These are phyloP conservation scores for Pythium periplocum DNA, from an alignment of 352 stramenopile species.

Conservation along the genomic window DNA sequence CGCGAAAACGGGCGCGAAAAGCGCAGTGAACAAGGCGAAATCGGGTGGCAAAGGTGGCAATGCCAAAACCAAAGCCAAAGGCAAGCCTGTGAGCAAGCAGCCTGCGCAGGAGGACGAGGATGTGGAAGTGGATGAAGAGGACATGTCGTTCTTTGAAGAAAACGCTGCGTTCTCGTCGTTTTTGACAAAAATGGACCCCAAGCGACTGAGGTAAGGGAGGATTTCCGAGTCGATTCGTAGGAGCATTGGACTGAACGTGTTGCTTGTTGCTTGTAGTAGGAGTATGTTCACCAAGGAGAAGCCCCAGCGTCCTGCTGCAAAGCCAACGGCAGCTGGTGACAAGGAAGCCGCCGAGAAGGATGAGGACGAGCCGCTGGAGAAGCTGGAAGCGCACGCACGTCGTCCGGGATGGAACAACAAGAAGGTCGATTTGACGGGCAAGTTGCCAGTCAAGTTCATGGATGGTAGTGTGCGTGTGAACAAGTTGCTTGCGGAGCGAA, in stretches of 20 bases:
- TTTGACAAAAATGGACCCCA: slow-evolving; percentile 73
- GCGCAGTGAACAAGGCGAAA: not conserved
- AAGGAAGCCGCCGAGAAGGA: slow-evolving; percentile 15
- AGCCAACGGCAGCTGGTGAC: slow-evolving; percentile 13
- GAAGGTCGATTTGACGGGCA: slow-evolving; percentile 56
- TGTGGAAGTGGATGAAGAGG: slow-evolving; percentile 72
- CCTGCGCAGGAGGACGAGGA: slow-evolving; percentile 37
- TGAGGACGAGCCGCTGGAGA: slow-evolving; percentile 61
- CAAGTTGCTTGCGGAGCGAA: slow-evolving; percentile 52
- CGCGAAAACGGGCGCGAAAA: not conserved
- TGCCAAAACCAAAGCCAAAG: slow-evolving; percentile 23
- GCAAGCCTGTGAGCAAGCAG: slow-evolving; percentile 34
- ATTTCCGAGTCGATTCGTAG: too few species aligned
- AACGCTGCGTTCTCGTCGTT: slow-evolving; percentile 72
- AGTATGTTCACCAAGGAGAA: slow-evolving; percentile 34
- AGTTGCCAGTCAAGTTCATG: slow-evolving; percentile 85
- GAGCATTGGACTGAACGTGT: not conserved
- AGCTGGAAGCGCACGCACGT: slow-evolving; percentile 66
- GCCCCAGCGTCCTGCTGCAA: slow-evolving; percentile 19
- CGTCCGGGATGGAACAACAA: slow-evolving; percentile 54
- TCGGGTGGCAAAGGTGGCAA: not conserved
- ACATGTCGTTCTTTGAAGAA: slow-evolving; percentile 71
- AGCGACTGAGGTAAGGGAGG: slow-evolving; percentile 32
- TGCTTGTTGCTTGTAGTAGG: slow-evolving; percentile 20
- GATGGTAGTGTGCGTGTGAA: slow-evolving; percentile 76